A percentile compares a stretch with the other conserved stretches of the same genome.
These are phyloP conservation scores for Serpula lacrymans DNA, from an alignment of 768 basidiomycete species.

Conservation along the genomic window DNA sequence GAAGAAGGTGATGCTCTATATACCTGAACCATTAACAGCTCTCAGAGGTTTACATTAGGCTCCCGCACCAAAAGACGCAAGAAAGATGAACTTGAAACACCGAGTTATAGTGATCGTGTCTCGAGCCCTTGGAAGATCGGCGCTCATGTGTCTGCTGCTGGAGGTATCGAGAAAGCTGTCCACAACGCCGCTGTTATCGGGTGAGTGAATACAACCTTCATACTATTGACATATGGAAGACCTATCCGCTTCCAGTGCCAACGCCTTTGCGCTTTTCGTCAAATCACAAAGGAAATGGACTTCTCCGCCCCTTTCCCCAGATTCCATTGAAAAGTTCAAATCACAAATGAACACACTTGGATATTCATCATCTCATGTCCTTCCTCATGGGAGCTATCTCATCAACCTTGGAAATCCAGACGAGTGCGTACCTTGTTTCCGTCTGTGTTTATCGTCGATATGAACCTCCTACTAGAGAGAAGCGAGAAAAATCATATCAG, in stretches of 20 bases:
- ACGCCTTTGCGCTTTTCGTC: constrained; percentile 78
- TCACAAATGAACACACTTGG: constrained; percentile 54
- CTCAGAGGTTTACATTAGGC: no score
- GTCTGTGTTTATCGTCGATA: not conserved
- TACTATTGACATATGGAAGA: not conserved
- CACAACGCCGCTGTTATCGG: constrained; percentile 68
- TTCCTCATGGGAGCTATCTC: constrained; percentile 85
- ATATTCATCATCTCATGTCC: constrained; percentile 58
- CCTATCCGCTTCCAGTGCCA: constrained; percentile 49
- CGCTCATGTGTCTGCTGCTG: constrained; percentile 79
- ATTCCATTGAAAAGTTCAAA: constrained; percentile 58
- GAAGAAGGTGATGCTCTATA: no score
- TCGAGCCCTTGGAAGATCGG: constrained; percentile 65
- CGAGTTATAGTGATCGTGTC: constrained; percentile 27
- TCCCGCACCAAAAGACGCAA: constrained; percentile 5
- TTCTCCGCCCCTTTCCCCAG: constrained; percentile 52
- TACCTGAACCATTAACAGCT: no score
- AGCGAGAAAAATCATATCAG: constrained; percentile 66
- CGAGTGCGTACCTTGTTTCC: constrained; percentile 38
- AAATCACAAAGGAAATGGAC: constrained; percentile 85
- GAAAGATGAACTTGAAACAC: constrained; percentile 12
- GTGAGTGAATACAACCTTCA: constrained; percentile 33
- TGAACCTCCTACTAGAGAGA: constrained; percentile 38
- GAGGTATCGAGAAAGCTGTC: constrained; percentile 74
- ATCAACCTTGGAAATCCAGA: constrained; percentile 85